phyloP scores from a whole-genome alignment of 2,329 filamentous ascomycete species.

The Clonostachys solani region DNA sequence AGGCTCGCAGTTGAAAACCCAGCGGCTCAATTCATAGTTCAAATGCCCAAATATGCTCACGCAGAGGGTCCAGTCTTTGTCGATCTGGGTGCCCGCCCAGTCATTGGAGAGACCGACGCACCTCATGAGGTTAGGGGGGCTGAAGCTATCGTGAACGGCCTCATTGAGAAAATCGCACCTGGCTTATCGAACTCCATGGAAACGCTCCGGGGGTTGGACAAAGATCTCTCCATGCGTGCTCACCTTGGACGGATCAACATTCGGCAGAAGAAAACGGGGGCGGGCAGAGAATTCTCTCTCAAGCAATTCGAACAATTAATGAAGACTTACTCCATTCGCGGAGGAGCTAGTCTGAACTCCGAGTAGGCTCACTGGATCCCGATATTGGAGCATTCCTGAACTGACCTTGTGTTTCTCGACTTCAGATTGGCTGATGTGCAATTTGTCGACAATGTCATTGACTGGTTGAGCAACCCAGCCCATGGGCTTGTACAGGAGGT shows the following conservation, averaged over 20 bases:
- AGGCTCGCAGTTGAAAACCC: constrained; percentile 16
- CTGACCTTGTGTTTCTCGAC: too few species aligned
- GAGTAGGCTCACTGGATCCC: constrained; percentile 10
- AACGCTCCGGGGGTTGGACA: constrained; percentile 13
- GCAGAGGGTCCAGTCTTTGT: constrained; percentile 1
- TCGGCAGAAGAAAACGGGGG: constrained; percentile 14
- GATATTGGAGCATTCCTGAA: too few species aligned
- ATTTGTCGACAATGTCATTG: constrained; percentile 4
- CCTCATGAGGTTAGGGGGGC: too few species aligned
- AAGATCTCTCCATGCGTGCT: constrained; percentile 21
- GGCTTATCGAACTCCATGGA: constrained; percentile 4
- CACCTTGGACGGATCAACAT: constrained; percentile 22
- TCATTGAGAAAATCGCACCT: not conserved
- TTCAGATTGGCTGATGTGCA: not conserved
- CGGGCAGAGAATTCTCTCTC: constrained; percentile 12
- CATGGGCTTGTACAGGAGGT: constrained; percentile 3
- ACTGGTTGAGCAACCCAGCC: constrained; percentile 5
- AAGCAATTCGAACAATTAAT: constrained; percentile 16
- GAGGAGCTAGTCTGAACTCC: constrained; percentile 18
- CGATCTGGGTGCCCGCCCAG: not conserved
- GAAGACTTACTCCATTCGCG: constrained; percentile 16
- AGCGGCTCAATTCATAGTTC: constrained; percentile 17
- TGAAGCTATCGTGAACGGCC: not conserved
- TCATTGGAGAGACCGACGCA: not conserved
- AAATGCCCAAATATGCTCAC: constrained; percentile 10